A percentile compares a stretch with the other conserved stretches of the same genome.
These are phyloP conservation scores for Lipomyces japonicus DNA, from an alignment of 805 yeast genomes.

Conservation along the genomic window DNA sequence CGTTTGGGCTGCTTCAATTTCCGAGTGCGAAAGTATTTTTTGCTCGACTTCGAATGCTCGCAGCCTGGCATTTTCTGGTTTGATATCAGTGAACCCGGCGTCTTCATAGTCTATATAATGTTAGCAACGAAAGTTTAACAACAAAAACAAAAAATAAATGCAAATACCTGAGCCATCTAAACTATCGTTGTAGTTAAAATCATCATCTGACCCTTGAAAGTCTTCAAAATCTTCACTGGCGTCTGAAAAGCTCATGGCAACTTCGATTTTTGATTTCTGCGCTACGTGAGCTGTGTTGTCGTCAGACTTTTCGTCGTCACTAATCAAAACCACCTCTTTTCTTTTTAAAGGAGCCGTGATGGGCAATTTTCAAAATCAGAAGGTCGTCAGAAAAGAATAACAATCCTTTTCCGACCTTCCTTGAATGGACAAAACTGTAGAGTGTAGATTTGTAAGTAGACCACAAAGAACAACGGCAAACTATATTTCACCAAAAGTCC, in stretches of 20 bases:
- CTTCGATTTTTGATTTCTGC: too few species aligned
- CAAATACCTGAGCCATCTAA: slow-evolving; percentile 22
- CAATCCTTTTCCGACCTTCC: too few species aligned
- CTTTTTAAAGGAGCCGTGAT: too few species aligned
- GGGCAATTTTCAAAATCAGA: too few species aligned
- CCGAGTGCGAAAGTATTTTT: slow-evolving; percentile 28
- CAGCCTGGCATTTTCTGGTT: slow-evolving; percentile 28
- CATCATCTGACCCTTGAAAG: slow-evolving; percentile 23
- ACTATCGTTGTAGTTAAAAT: slow-evolving; percentile 25
- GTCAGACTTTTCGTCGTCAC: too few species aligned
- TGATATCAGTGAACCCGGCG: slow-evolving; percentile 28
- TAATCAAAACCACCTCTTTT: too few species aligned
- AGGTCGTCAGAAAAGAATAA: too few species aligned
- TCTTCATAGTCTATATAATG: slow-evolving; percentile 19
- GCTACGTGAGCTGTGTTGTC: too few species aligned
- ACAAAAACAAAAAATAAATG: neutral
- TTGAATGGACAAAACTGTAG: too few species aligned
- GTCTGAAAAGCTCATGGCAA: slow-evolving; percentile 9
- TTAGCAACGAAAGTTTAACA: neutral
- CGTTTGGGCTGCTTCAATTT: slow-evolving; percentile 35
- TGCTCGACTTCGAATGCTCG: slow-evolving; percentile 32
- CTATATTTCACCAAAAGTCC: too few species aligned
- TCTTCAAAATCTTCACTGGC: slow-evolving; percentile 23
- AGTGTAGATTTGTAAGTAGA: too few species aligned
- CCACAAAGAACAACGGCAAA: too few species aligned